These are phyloP conservation scores for Aspergillus wentii DNA, from an alignment of 495 filamentous ascomycete genomes.

Conservation along the genomic window DNA sequence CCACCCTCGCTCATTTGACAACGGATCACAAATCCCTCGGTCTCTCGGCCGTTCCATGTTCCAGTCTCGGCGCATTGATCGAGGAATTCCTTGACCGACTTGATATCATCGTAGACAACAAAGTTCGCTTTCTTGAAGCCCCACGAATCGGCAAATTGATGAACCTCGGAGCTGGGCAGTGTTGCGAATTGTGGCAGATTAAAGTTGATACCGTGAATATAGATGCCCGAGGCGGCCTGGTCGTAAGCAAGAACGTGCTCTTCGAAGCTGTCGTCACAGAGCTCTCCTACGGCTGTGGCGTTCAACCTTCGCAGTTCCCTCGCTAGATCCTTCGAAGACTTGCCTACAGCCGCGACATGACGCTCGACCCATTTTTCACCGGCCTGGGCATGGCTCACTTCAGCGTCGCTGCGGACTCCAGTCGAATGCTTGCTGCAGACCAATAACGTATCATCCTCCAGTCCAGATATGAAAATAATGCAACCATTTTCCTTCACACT, in stretches of 20 bases:
- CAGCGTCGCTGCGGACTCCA: conserved; percentile 61
- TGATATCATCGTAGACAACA: conserved; percentile 68
- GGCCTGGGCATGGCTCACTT: conserved; percentile 74
- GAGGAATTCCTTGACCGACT: conserved; percentile 70
- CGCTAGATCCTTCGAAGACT: conserved; percentile 71
- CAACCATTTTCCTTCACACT: conserved; percentile 98
- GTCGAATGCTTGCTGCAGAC: conserved; percentile 99
- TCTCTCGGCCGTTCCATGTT: conserved; percentile 81
- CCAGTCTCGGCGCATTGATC: conserved; percentile 80
- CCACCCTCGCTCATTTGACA: conserved; percentile 62
- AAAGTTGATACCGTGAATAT: conserved; percentile 92
- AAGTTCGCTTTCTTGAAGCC: conserved; percentile 88
- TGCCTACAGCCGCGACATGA: conserved; percentile 70
- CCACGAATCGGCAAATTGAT: conserved; percentile 88
- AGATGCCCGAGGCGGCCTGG: conserved; percentile 80
- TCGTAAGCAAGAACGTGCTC: conserved; percentile 93
- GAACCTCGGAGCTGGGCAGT: conserved; percentile 69
- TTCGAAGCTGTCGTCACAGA: conserved; percentile 94
- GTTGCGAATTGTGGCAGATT: conserved; percentile 88
- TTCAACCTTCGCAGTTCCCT: conserved; percentile 72
- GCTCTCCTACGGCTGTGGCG: conserved; percentile 88
- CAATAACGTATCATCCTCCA: conserved; percentile 80
- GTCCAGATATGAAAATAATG: conserved; percentile 93
- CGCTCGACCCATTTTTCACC: conserved; percentile 83
- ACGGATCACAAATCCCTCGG: conserved; percentile 94